phyloP scores from a whole-genome alignment of 257 asterid species.

The Penstemon barbatus region DNA sequence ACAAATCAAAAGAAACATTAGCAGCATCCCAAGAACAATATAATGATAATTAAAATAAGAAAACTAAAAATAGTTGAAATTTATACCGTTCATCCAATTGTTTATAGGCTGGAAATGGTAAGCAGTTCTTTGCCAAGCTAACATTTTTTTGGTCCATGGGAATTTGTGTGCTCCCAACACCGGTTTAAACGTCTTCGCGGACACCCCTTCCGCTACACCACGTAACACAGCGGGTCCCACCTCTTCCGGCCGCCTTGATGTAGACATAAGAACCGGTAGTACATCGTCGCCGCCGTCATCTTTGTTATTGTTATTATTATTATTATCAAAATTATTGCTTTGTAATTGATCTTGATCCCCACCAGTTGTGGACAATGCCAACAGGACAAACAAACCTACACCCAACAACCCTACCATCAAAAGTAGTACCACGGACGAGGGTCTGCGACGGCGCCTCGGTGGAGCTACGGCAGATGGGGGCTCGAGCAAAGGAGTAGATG shows the following conservation, averaged over 20 bases:
- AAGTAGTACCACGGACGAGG: background rate
- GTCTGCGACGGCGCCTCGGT: background rate
- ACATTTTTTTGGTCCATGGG: slow-evolving; percentile 46
- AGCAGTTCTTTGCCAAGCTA: slow-evolving; percentile 66
- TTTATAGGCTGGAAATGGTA: slow-evolving; percentile 66
- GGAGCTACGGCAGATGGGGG: background rate
- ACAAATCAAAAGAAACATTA: slow-evolving; percentile 21
- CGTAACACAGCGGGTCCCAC: slow-evolving; percentile 18
- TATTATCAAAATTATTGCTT: too few species aligned
- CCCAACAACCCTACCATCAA: background rate
- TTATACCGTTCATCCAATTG: slow-evolving; percentile 75
- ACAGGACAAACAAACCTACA: background rate
- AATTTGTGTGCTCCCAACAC: slow-evolving; percentile 27
- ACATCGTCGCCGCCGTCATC: too few species aligned
- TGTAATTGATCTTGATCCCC: background rate
- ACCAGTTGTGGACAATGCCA: background rate
- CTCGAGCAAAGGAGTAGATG: background rate
- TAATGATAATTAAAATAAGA: background rate
- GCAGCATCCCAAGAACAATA: background rate
- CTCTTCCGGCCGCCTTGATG: too few species aligned
- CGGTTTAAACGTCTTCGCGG: slow-evolving; percentile 37
- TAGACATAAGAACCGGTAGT: too few species aligned
- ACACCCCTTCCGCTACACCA: slow-evolving; percentile 58
- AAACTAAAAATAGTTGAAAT: background rate
- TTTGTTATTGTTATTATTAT: too few species aligned